Conservation (phyloP, 2,329 filamentous ascomycete genomes). For the Hymenoscyphus linearis region DNA sequence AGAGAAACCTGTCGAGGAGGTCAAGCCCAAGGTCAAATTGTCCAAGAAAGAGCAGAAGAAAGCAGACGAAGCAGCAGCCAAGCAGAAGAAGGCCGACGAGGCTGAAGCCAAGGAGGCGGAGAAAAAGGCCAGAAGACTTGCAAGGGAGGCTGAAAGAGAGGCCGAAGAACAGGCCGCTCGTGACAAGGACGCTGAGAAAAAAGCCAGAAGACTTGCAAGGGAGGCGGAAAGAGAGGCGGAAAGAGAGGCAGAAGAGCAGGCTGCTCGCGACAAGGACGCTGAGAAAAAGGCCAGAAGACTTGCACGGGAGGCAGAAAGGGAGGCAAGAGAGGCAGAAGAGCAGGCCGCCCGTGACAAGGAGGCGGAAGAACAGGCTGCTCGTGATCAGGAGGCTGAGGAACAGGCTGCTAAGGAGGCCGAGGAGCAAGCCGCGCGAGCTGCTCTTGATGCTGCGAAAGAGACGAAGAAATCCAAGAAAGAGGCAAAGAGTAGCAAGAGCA, state of each 20-base stretch:
- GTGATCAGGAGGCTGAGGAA: constrained; percentile 29
- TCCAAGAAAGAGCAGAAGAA: constrained; percentile 47
- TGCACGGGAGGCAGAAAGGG: constrained; percentile 32
- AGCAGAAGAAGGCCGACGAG: constrained; percentile 42
- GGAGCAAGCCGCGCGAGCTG: constrained; percentile 31
- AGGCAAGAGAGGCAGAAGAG: constrained; percentile 36
- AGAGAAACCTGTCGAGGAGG: constrained; percentile 1
- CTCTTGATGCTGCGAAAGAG: constrained; percentile 22
- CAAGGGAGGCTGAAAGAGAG: constrained; percentile 36
- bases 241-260: constrained; percentile 36
- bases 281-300: constrained; percentile 38
- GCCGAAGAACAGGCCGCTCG: constrained; percentile 35
- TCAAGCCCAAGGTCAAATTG: constrained; percentile 32
- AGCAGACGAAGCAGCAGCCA: constrained; percentile 33
- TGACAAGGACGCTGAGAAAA: constrained; percentile 31
- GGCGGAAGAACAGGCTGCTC: constrained; percentile 32
- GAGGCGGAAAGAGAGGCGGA: constrained; percentile 36
- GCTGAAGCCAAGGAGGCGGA: constrained; percentile 23
- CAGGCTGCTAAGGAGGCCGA: constrained; percentile 35
- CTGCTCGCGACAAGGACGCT: constrained; percentile 31
- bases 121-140: constrained; percentile 38
- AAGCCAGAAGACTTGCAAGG: constrained; percentile 36
- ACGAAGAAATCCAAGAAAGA: constrained; percentile 29
- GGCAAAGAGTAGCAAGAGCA: constrained; percentile 37
- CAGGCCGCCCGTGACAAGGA: constrained; percentile 29